Base-by-base conservation (phyloP, 352 stramenopile species). In the Phytopythium delawarense region DNA sequence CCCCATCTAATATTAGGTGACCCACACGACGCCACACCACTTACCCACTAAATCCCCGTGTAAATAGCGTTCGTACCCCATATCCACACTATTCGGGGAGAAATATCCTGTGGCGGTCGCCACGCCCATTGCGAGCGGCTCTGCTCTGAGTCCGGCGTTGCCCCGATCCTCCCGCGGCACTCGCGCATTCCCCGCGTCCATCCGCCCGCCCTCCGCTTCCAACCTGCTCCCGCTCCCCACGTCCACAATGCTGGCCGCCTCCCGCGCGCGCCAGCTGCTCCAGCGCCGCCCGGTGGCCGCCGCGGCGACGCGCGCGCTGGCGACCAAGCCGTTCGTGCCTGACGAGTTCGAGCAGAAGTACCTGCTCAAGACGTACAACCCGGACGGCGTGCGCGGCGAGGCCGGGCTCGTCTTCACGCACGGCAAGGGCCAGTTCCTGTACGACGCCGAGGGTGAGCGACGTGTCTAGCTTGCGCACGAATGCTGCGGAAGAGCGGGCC, bases 351-450 rank as follows among this genome's bases (percentile, higher is more conserved):
- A 95, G 69, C 69, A 80, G 21, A 87, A 91, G 70, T 96, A 92
- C 68, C 68, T 96, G 66, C 70, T 87, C 30, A 88, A 88, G 54
- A 92, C 84, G 55, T 96, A 96, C 84, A 91, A 88, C 67, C 46
- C 65, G 23, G 71, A 91, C 60, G 87, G 87, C 50, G 75, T 94
- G 13, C 83, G 87, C 52, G 86, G 76, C 60, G 64, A 91, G 57
- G 28, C 76, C 11, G 78, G 79, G 13, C 72, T 94, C 45, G 50
- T 92, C 46, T 92, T 96, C 66, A 92, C 81, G 30, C 81, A 92
- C 61, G 96, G 96, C 60, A 77, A 97, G 46, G 96, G 96, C 37
- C 95, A 86, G 69, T 95, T 92, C 42, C 76, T 99, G 37, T 98
- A 86, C 63, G 94, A 98, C 61, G 78, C 79, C 2, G 75, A 98